Conservation (phyloP, 352 stramenopile species). For the Phytopythium boreale region DNA sequence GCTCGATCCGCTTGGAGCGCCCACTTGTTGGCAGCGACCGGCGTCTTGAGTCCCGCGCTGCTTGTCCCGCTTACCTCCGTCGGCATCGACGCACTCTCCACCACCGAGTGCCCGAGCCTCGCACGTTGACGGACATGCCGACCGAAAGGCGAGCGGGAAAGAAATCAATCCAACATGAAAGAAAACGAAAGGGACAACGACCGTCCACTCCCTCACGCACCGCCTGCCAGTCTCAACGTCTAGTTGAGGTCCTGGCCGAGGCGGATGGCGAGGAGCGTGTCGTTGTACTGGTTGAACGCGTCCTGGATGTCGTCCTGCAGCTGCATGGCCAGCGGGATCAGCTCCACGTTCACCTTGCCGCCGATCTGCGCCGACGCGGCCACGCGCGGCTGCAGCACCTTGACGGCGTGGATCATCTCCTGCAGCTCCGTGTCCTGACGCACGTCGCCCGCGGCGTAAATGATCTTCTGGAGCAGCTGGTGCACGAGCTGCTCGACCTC, state of each 20-base stretch:
- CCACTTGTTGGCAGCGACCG: neutral
- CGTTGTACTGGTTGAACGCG: slow-evolving; percentile 91
- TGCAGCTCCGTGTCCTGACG: slow-evolving; percentile 86
- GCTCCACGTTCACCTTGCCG: slow-evolving; percentile 85
- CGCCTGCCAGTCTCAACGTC: neutral
- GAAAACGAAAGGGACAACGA: neutral
- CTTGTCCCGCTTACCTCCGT: neutral
- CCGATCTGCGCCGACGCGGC: slow-evolving; percentile 83
- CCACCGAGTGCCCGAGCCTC: neutral
- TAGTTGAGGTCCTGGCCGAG: slow-evolving; percentile 84
- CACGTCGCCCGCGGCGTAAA: slow-evolving; percentile 83
- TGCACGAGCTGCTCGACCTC: slow-evolving; percentile 89
- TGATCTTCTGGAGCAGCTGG: slow-evolving; percentile 87
- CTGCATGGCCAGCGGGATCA: slow-evolving; percentile 87
- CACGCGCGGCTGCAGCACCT: slow-evolving; percentile 83
- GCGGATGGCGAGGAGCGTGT: slow-evolving; percentile 81
- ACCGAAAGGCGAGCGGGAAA: neutral
- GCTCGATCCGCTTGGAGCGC: neutral
- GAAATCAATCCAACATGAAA: slow-evolving; percentile 5
- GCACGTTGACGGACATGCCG: no score
- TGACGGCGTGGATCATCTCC: slow-evolving; percentile 89
- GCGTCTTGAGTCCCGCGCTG: neutral
- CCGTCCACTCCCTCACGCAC: neutral
- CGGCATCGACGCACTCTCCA: neutral
- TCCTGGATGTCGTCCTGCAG: slow-evolving; percentile 90